A percentile compares a stretch with the other conserved stretches of the same genome.
Evolutionary conservation across 1,284 basidiomycete species (phyloP).

Genomic region (Vanrija sp.): DNA sequence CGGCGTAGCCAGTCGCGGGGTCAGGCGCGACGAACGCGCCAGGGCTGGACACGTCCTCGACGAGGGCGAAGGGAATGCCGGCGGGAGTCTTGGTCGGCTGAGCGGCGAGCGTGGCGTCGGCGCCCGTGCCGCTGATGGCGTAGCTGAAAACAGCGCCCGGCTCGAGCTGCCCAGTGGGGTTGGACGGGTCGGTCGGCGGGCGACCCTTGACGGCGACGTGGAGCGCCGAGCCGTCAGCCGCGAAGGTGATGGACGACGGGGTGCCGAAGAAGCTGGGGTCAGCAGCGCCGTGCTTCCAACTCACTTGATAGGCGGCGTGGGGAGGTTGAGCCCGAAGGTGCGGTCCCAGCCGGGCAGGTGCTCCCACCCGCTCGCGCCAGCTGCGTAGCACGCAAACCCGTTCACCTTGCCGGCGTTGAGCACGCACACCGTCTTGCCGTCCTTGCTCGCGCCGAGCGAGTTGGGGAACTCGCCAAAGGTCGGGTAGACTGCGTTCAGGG

Average conservation of each 20-base stretch:
- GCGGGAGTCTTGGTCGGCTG: too few species aligned
- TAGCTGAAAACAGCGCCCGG: too few species aligned
- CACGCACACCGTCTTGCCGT: slow-evolving; percentile 7
- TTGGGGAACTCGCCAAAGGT: slow-evolving; percentile 9
- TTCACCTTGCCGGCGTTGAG: slow-evolving; percentile 8
- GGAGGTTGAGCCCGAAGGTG: slow-evolving; percentile 7
- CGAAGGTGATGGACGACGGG: slow-evolving; percentile 9
- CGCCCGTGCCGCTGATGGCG: too few species aligned
- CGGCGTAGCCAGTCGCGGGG: too few species aligned
- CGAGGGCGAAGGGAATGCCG: too few species aligned
- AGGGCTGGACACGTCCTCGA: too few species aligned
- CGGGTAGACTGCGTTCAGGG: background rate
- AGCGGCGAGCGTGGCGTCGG: too few species aligned
- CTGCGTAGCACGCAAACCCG: slow-evolving; percentile 6
- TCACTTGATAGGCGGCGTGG: background rate
- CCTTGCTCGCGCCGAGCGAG: slow-evolving; percentile 1
- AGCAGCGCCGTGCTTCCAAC: too few species aligned
- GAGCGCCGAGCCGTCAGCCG: background rate
- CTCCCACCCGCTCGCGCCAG: slow-evolving; percentile 1
- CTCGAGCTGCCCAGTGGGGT: background rate
- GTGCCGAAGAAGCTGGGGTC: background rate
- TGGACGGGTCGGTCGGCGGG: slow-evolving; percentile 5
- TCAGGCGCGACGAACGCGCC: too few species aligned
- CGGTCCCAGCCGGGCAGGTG: slow-evolving; percentile 9
- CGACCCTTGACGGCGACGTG: slow-evolving; percentile 8